Conservation (phyloP, 345 rosid species). For the Euclidium syriacum region DNA sequence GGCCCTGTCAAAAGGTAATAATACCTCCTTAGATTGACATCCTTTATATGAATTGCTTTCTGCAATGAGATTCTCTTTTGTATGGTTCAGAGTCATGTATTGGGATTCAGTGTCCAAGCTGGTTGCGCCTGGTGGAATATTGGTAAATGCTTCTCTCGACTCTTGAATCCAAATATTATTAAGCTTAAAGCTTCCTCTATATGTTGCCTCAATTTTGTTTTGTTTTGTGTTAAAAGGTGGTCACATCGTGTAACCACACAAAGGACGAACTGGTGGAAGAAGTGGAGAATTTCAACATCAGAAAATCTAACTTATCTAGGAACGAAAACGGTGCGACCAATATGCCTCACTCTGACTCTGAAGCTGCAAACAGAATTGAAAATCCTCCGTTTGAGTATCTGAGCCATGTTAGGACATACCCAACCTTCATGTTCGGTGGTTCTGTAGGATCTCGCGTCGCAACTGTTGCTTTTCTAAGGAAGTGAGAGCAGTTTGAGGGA, state of each 20-base stretch:
- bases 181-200: not conserved
- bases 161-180: not conserved
- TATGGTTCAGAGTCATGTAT: constrained; percentile 64
- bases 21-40: constrained; percentile 2
- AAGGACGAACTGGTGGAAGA: constrained; percentile 84
- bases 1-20: constrained; percentile 91
- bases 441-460: constrained; percentile 86
- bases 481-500: constrained; percentile 29
- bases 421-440: constrained; percentile 88
- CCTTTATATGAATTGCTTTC: not conserved
- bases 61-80: not conserved
- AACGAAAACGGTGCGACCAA: constrained; percentile 25
- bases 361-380: constrained; percentile 32
- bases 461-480: constrained; percentile 79
- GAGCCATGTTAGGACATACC: constrained; percentile 77
- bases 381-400: constrained; percentile 53
- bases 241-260: constrained; percentile 86
- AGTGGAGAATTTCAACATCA: constrained; percentile 58
- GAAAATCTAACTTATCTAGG: constrained; percentile 34
- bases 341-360: constrained; percentile 28
- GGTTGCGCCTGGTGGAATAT: constrained; percentile 73
- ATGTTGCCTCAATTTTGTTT: not conserved
- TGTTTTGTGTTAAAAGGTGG: constrained; percentile 42
- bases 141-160: constrained; percentile 44
- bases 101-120: constrained; percentile 92